A percentile compares a stretch with the other conserved stretches of the same genome.
Evolutionary conservation across 176 grass and related monocot genomes (phyloP).

Genomic region (Zoysia japonica): DNA sequence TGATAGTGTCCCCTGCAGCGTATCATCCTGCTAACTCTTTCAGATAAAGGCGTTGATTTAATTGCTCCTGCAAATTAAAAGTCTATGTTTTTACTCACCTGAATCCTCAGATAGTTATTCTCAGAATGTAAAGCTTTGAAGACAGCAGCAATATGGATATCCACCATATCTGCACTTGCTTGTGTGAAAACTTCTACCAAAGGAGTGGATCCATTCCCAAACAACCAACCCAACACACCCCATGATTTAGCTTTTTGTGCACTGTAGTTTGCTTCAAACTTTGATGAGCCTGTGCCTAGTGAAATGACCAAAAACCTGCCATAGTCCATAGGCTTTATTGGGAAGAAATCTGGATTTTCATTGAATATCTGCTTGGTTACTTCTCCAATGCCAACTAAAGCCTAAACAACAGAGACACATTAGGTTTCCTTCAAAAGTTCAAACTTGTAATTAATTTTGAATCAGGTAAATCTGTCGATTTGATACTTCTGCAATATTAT

Average conservation of each 20-base stretch:
- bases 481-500: neutral
- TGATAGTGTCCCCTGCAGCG: slow-evolving; percentile 49
- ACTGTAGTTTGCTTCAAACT: slow-evolving; percentile 56
- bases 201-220: slow-evolving; percentile 69
- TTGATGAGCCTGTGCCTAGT: slow-evolving; percentile 75
- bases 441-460: slow-evolving; percentile 11
- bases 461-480: slow-evolving; percentile 21
- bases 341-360: slow-evolving; percentile 85
- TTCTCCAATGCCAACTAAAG: slow-evolving; percentile 76
- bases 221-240: slow-evolving; percentile 74
- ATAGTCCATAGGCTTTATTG: slow-evolving; percentile 83
- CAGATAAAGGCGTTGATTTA: slow-evolving; percentile 27
- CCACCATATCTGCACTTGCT: slow-evolving; percentile 84
- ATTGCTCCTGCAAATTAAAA: slow-evolving; percentile 9
- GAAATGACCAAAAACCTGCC: slow-evolving; percentile 75
- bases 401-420: slow-evolving; percentile 51
- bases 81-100: slow-evolving; percentile 50
- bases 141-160: slow-evolving; percentile 74
- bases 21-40: slow-evolving; percentile 71
- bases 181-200: slow-evolving; percentile 83
- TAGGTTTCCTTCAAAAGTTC: slow-evolving; percentile 5
- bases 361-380: slow-evolving; percentile 79
- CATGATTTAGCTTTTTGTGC: slow-evolving; percentile 64
- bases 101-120: slow-evolving; percentile 83
- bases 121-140: slow-evolving; percentile 76